Evolutionary conservation across 305 asterid species (phyloP), one percentile per base, ranked within the genome.

Genomic region (Solanum hybrid): DNA sequence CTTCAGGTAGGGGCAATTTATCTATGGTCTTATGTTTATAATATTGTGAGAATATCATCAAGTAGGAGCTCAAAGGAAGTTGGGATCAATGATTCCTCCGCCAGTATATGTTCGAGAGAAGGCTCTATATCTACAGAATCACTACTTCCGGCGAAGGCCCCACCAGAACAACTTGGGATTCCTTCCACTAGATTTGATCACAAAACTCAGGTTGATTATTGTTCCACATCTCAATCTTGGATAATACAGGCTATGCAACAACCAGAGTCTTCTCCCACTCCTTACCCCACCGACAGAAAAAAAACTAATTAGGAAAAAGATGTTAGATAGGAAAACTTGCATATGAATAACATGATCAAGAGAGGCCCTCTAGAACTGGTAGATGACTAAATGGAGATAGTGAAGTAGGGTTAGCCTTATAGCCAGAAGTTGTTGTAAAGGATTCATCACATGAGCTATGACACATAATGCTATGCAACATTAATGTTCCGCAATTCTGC

Each of bases 1-100:
- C 32, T 89, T 88, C 94, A 96, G 98, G 90, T 93, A 17, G 98
- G 99, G 88, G 96, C 98, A 78, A 93, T 97, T 86, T 94, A 92
- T 90, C 91, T 96, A 29, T 97, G 99, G 98, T 92, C 96, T 71
- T 97, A 95, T 73, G 98, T 95, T 34, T 97, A 94, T 88, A 97
- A 97, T 75, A 94, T 95, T 16, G 91, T 96, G 86, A 89, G 98
- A 89, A 90, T 94, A 85, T 97, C 96, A 76, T 92, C 97, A 75
- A 92, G 60, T 77, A 89, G 80, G 88, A 91, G 90, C 90, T 91
- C 95, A 85, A 91, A 93, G 90, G 97, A 93, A 87, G 95, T 90
- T 27, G 95, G 90, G 89, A 91, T 91, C 86, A 92, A 73, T 16
- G 95, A 94, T 91, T 91, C 95, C 42, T 89, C 97, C 11, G 85